Evolutionary conservation across 768 basidiomycete species (phyloP).

Genomic region (Collybiopsis luxurians): DNA sequence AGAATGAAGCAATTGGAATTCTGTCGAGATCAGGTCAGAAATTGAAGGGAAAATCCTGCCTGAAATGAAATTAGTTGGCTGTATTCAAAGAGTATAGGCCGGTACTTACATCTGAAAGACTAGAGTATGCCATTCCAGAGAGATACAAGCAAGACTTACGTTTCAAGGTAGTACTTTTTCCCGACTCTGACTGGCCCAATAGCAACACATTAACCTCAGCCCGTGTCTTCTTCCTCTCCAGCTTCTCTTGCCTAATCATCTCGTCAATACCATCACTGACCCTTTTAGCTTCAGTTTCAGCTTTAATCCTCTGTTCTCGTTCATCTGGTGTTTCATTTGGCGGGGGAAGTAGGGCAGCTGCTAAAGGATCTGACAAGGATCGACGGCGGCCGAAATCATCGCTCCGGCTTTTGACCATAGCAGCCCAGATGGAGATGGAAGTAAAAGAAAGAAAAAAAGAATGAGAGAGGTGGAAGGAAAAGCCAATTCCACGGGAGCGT

Average conservation of each 20-base stretch:
- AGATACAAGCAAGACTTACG: conserved; percentile 51
- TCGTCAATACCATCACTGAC: conserved; percentile 79
- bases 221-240: conserved; percentile 55
- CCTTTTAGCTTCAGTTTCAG: conserved; percentile 69
- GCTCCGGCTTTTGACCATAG: conserved; percentile 39
- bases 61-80: background rate
- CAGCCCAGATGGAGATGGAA: background rate
- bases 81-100: background rate
- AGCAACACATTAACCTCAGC: conserved; percentile 74
- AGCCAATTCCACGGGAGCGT: background rate
- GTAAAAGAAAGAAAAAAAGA: background rate
- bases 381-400: conserved; percentile 34
- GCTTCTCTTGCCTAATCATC: conserved; percentile 65
- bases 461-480: background rate
- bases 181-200: conserved; percentile 87
- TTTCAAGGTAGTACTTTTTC: conserved; percentile 86
- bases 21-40: conserved; percentile 33
- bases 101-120: conserved; percentile 6
- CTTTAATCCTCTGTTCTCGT: conserved; percentile 60
- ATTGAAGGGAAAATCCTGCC: background rate
- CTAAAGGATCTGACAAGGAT: conserved; percentile 66
- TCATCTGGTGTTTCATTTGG: conserved; percentile 67
- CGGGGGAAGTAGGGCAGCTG: conserved; percentile 66
- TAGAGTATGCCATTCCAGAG: background rate
- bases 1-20: conserved; percentile 81